phyloP scores from a whole-genome alignment of 1,284 basidiomycete species.

The Ceratorhiza oryzae-sativae region DNA sequence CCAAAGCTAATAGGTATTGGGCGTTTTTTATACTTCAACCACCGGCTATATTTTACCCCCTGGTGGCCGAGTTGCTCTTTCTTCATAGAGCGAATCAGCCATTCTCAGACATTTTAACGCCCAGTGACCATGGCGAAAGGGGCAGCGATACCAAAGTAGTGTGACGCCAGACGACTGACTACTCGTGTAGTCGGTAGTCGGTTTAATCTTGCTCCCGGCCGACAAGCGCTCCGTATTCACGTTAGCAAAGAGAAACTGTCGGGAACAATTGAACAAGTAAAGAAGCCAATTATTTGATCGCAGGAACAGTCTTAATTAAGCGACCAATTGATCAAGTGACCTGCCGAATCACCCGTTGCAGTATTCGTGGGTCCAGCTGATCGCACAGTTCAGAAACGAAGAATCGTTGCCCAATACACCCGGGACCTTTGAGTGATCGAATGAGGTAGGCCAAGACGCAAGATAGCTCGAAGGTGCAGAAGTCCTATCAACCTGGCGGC shows the following conservation, averaged over 20 bases:
- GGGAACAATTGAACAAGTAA: not conserved
- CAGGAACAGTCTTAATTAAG: not conserved
- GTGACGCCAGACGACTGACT: not conserved
- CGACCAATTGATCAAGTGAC: conserved; percentile 7
- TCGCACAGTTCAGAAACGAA: not conserved
- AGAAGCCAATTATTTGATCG: not conserved
- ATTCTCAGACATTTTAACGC: not conserved
- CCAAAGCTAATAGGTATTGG: not conserved
- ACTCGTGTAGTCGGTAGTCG: not conserved
- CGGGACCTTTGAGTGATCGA: not conserved
- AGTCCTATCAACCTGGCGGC: not conserved
- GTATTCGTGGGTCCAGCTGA: not conserved
- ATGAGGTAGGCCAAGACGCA: not conserved
- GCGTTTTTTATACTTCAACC: not conserved
- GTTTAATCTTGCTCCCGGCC: conserved; percentile 9
- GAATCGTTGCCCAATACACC: not conserved
- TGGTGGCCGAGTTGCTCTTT: not conserved
- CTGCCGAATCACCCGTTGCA: not conserved
- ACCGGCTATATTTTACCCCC: conserved; percentile 1
- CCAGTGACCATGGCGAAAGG: not conserved
- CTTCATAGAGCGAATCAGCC: not conserved
- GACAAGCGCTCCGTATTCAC: not conserved
- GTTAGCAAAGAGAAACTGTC: not conserved
- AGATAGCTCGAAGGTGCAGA: not conserved
- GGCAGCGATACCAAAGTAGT: not conserved